Conservation (phyloP, 116 monocot species). For the Papilionanthe hybrid region DNA sequence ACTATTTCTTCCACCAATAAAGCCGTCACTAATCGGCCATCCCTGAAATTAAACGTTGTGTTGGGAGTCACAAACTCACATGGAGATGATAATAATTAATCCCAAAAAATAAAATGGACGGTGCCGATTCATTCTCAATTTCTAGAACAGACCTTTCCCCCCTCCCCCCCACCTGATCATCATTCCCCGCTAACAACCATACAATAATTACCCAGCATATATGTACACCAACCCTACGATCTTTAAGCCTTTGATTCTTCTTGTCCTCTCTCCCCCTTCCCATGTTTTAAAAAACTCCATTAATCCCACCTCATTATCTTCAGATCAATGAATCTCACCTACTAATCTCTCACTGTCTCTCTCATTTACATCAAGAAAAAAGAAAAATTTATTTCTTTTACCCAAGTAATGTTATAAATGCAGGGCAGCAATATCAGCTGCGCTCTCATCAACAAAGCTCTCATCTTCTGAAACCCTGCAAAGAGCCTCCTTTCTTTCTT, state of each 20-base stretch:
- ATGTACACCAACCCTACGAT: no score
- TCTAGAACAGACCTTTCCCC: neutral
- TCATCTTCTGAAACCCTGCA: neutral
- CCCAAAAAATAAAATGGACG: neutral
- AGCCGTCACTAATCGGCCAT: no score
- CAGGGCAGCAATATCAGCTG: neutral
- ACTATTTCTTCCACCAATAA: no score
- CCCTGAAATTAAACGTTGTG: neutral
- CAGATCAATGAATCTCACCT: slow-evolving; percentile 6
- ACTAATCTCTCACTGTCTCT: slow-evolving; percentile 3
- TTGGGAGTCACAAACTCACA: neutral
- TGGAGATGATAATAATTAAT: neutral
- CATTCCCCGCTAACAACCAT: neutral
- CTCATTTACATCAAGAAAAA: neutral
- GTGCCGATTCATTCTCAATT: neutral
- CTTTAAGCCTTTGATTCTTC: slow-evolving; percentile 1
- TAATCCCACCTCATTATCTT: neutral
- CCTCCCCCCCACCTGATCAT: neutral
- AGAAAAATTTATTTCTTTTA: neutral
- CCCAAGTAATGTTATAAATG: neutral
- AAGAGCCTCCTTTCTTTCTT: neutral
- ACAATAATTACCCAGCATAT: neutral
- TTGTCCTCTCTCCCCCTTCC: neutral
- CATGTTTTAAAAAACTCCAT: neutral
- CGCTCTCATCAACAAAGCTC: neutral